phyloP scores from a whole-genome alignment of 2,329 filamentous ascomycete species.

The Colletotrichum theobromicola region DNA sequence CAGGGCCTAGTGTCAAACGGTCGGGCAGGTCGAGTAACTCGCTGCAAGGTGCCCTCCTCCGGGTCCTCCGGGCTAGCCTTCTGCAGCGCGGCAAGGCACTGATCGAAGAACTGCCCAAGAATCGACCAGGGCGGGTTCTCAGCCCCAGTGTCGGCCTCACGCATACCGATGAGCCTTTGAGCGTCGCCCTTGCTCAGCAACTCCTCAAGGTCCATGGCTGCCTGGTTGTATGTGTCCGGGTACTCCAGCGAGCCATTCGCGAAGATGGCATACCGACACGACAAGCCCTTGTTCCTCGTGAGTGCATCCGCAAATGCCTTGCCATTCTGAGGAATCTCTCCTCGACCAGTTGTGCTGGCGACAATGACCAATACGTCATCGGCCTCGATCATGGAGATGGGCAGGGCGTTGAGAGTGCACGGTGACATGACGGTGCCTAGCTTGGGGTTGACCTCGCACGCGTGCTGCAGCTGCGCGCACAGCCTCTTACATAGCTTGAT shows the following conservation, averaged over 20 bases:
- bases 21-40: background rate
- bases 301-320: slow-evolving; percentile 15
- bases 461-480: slow-evolving; percentile 20
- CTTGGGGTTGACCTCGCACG: slow-evolving; percentile 14
- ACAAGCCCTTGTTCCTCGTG: background rate
- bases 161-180: slow-evolving; percentile 14
- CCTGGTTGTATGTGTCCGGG: slow-evolving; percentile 17
- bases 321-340: slow-evolving; percentile 16
- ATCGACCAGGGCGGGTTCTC: slow-evolving; percentile 19
- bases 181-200: slow-evolving; percentile 5
- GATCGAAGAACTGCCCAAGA: slow-evolving; percentile 11
- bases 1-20: slow-evolving; percentile 16
- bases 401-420: slow-evolving; percentile 18
- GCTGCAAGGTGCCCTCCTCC: background rate
- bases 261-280: slow-evolving; percentile 14
- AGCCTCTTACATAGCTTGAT: slow-evolving; percentile 20
- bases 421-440: slow-evolving; percentile 10
- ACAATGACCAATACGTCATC: slow-evolving; percentile 12
- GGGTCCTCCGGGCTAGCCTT: background rate
- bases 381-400: slow-evolving; percentile 5
- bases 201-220: slow-evolving; percentile 15
- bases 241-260: slow-evolving; percentile 18
- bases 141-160: slow-evolving; percentile 9
- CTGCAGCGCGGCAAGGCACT: slow-evolving; percentile 12
- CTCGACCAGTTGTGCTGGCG: slow-evolving; percentile 15